Percentiles rank a stretch among this genome's conserved stretches.
These are phyloP conservation scores for Mycena metata DNA, from an alignment of 768 basidiomycete genomes.

Conservation along the genomic window DNA sequence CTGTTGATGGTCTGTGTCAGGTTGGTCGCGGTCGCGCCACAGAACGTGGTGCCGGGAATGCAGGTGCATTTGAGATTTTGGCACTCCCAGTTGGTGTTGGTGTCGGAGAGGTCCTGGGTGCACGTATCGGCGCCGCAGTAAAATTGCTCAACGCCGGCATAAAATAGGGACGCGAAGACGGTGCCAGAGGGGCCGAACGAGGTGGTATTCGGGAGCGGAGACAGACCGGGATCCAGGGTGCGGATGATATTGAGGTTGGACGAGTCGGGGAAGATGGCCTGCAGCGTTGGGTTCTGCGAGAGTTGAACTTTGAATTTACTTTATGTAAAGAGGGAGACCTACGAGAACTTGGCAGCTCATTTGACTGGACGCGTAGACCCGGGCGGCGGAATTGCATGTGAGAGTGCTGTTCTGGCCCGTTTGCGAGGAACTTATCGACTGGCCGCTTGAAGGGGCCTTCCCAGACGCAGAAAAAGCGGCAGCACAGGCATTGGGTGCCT, in stretches of 20 bases:
- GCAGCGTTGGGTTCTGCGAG: slow-evolving; percentile 84
- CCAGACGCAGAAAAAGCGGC: slow-evolving; percentile 64
- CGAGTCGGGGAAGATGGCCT: slow-evolving; percentile 77
- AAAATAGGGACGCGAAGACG: slow-evolving; percentile 80
- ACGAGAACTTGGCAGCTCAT: slow-evolving; percentile 90
- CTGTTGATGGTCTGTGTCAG: slow-evolving; percentile 66
- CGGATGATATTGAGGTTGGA: slow-evolving; percentile 86
- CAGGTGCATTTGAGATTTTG: slow-evolving; percentile 83
- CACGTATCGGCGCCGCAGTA: slow-evolving; percentile 83
- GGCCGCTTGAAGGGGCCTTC: slow-evolving; percentile 49
- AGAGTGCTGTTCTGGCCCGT: slow-evolving; percentile 71
- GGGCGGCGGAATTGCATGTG: slow-evolving; percentile 77
- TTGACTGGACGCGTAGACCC: slow-evolving; percentile 83
- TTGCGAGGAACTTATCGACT: slow-evolving; percentile 43
- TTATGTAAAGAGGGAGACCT: too few species aligned
- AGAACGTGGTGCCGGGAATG: slow-evolving; percentile 77
- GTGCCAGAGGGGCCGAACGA: slow-evolving; percentile 68
- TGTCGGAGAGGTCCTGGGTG: slow-evolving; percentile 64
- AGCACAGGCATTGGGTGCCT: slow-evolving; percentile 75
- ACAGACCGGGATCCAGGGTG: slow-evolving; percentile 75
- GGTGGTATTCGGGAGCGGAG: slow-evolving; percentile 74
- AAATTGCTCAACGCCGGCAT: slow-evolving; percentile 90
- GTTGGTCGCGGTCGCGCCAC: slow-evolving; percentile 60
- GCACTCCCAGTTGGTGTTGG: slow-evolving; percentile 76
- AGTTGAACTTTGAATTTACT: too few species aligned